A percentile compares a stretch with the other conserved stretches of the same genome.
phyloP scores from a whole-genome alignment of 345 rosid species.

The Pistacia integerrima region DNA sequence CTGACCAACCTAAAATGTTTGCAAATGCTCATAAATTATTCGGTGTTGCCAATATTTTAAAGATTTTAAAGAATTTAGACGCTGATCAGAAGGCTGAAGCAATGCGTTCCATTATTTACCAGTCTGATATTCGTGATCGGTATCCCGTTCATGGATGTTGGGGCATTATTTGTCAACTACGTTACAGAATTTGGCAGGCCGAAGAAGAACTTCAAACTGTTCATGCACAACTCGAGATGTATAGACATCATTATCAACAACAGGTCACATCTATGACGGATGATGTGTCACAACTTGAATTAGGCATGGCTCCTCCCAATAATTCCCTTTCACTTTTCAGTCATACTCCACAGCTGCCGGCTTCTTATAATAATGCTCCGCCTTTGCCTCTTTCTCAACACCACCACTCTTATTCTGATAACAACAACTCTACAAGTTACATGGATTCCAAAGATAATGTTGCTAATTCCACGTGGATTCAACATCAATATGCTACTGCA shows the following conservation, averaged over 20 bases:
- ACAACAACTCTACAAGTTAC: conserved; percentile 31
- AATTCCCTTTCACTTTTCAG: conserved; percentile 41
- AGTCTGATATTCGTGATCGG: conserved; percentile 66
- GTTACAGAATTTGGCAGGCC: conserved; percentile 43
- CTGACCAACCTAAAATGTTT: conserved; percentile 72
- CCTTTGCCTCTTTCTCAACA: conserved; percentile 42
- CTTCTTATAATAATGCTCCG: conserved; percentile 3
- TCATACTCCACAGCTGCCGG: conserved; percentile 21
- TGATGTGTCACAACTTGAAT: conserved; percentile 62
- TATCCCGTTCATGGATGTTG: conserved; percentile 82
- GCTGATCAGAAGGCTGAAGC: conserved; percentile 56
- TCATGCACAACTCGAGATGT: conserved; percentile 59
- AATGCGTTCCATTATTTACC: conserved; percentile 76
- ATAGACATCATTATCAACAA: conserved; percentile 47
- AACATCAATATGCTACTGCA: conserved; percentile 34
- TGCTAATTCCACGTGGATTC: conserved; percentile 44
- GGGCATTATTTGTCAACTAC: conserved; percentile 52
- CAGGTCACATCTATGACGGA: conserved; percentile 34
- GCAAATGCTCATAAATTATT: conserved; percentile 77
- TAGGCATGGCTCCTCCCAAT: conserved; percentile 75
- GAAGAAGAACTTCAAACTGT: conserved; percentile 71
- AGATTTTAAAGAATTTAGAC: conserved; percentile 57
- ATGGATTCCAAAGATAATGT: conserved; percentile 49
- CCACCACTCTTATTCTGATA: conserved; percentile 47
- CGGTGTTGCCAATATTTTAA: conserved; percentile 77